These are phyloP conservation scores for Annona squamosa DNA, from an alignment of 164 flowering plant species.

Conservation along the genomic window DNA sequence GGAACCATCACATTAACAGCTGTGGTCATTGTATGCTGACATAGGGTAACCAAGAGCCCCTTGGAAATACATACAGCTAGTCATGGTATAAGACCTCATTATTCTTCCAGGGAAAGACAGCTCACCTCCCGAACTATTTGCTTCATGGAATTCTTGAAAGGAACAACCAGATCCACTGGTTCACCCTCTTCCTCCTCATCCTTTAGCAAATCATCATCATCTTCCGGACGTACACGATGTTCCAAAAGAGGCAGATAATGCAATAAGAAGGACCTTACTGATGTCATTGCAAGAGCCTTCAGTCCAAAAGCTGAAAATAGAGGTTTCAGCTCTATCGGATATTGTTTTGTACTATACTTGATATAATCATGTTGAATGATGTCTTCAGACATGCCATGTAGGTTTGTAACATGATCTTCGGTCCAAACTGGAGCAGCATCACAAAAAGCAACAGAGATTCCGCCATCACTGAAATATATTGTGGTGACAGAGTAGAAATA, in stretches of 20 bases:
- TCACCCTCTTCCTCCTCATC: conserved; percentile 36
- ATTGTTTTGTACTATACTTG: conserved; percentile 47
- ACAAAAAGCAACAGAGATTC: conserved; percentile 50
- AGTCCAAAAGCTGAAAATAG: conserved; percentile 72
- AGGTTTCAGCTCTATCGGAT: conserved; percentile 65
- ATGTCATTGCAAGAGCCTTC: conserved; percentile 53
- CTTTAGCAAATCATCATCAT: conserved; percentile 62
- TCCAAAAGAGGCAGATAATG: conserved; percentile 86
- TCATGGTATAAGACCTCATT: neutral
- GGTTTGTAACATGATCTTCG: conserved; percentile 46
- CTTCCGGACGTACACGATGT: conserved; percentile 47
- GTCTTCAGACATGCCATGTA: conserved; percentile 25
- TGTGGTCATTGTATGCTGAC: neutral
- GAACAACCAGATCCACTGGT: conserved; percentile 62
- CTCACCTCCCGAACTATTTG: conserved; percentile 79
- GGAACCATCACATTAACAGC: neutral
- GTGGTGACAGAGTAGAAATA: conserved; percentile 5
- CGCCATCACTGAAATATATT: conserved; percentile 37
- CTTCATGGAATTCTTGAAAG: conserved; percentile 72
- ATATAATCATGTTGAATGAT: conserved; percentile 34
- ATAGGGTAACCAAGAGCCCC: neutral
- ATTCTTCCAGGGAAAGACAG: neutral
- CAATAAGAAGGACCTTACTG: conserved; percentile 74
- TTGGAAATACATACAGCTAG: neutral
- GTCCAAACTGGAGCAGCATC: conserved; percentile 54